Evolutionary conservation across 1,139 yeast species (phyloP).

Genomic region (Hansenula lynferdii): DNA sequence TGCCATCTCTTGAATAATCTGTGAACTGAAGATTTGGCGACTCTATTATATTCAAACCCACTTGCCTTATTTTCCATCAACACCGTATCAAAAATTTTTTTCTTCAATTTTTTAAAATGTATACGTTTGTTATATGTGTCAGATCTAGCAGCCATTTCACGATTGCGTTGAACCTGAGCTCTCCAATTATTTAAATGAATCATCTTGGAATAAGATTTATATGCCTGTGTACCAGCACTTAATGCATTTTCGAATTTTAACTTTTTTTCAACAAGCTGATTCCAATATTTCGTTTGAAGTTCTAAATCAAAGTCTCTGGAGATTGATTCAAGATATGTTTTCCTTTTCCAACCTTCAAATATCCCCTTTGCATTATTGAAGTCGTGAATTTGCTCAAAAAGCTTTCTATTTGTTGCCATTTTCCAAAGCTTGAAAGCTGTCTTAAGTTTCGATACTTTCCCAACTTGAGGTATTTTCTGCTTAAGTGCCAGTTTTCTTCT

Average conservation of each 20-base stretch:
- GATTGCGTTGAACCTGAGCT: background rate
- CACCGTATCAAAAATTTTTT: background rate
- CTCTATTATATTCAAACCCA: conserved; percentile 1
- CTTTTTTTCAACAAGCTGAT: conserved; percentile 8
- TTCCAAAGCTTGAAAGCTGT: conserved; percentile 14
- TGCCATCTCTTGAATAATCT: background rate
- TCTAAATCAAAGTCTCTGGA: background rate
- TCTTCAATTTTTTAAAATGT: conserved; percentile 4
- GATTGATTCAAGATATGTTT: conserved; percentile 1
- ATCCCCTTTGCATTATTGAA: background rate
- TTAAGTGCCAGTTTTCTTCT: conserved; percentile 6
- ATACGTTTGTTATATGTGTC: conserved; percentile 8
- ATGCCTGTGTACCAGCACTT: conserved; percentile 14
- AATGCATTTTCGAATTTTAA: conserved; percentile 5
- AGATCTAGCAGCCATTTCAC: conserved; percentile 3
- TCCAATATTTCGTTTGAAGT: conserved; percentile 3
- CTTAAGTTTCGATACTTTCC: background rate
- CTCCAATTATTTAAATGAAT: conserved; percentile 18
- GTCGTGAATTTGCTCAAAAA: conserved; percentile 4
- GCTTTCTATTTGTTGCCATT: conserved; percentile 1
- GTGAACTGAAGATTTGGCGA: background rate
- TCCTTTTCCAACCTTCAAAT: conserved; percentile 5
- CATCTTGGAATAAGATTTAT: conserved; percentile 14
- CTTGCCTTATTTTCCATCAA: conserved; percentile 5
- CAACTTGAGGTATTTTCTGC: conserved; percentile 9